Evolutionary conservation across 2,329 filamentous ascomycete genomes (phyloP).

Genomic region (Anthostomella pinea): DNA sequence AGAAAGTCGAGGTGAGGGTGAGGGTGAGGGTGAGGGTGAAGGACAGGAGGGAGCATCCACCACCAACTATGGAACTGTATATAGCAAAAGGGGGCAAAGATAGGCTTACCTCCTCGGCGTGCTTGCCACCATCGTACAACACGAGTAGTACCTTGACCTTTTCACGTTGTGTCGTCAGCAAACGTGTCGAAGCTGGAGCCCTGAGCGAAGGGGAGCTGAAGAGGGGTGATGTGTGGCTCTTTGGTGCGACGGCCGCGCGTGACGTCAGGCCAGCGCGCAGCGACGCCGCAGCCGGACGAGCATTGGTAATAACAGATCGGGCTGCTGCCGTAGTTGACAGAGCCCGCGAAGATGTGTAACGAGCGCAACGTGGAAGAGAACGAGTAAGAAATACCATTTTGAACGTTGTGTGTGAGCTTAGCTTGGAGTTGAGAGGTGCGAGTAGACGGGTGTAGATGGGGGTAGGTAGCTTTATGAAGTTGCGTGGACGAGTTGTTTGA

Average conservation of each 20-base stretch:
- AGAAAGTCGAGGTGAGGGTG: neutral
- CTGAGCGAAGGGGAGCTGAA: constrained; percentile 38
- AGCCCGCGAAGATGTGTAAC: constrained; percentile 25
- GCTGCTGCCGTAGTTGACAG: constrained; percentile 25
- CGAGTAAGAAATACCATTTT: constrained; percentile 58
- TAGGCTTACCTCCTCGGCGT: constrained; percentile 74
- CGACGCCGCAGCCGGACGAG: constrained; percentile 19
- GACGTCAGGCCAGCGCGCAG: constrained; percentile 25
- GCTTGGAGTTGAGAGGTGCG: constrained; percentile 2
- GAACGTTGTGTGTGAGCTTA: constrained; percentile 13
- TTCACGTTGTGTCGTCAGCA: constrained; percentile 49
- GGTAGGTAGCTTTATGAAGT: no score
- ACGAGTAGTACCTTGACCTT: constrained; percentile 95
- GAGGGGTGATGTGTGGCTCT: constrained; percentile 30
- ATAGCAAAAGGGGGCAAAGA: no score
- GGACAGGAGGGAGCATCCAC: constrained; percentile 6
- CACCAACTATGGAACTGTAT: no score
- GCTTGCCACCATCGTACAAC: constrained; percentile 86
- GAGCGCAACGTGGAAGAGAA: constrained; percentile 45
- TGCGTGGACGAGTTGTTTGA: no score
- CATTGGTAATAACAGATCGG: constrained; percentile 26
- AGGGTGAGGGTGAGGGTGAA: neutral
- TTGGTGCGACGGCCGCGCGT: constrained; percentile 22
- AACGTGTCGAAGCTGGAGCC: constrained; percentile 56
- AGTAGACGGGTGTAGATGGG: no score